Base-by-base conservation (phyloP, 495 filamentous ascomycete genomes). In the Staphylotrichum tortipilum region DNA sequence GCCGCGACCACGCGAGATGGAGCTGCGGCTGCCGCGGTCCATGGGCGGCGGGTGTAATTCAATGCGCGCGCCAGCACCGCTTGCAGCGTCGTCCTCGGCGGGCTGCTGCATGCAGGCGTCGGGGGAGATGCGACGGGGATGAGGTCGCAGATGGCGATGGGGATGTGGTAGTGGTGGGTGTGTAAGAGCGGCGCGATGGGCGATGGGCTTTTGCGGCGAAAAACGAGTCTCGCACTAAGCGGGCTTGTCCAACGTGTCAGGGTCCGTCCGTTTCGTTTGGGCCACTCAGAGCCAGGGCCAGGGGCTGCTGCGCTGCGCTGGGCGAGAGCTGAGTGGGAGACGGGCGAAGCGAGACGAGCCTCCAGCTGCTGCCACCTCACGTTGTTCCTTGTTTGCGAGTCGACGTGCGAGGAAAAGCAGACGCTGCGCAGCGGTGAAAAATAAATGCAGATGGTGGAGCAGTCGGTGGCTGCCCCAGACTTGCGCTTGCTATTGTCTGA, bases 181-280 rank as follows among this genome's bases (percentile, higher is more conserved):
- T 31, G 49, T 37, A 37, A 41, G 48, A 44, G 50, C 17, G 44
- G 41, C 43, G 21, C 15, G 21, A 30, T 10, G 22, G 41, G n/a
- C n/a, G n/a, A n/a, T n/a, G n/a, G n/a, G n/a, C n/a, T n/a, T n/a
- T 18, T 63, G 60, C 57, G 58, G 62, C 62, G 62, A 63, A 61
- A 63, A 64, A 63, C 59, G 53, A 51, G 52, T 52, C 28, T 50
- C 49, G 60, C 62, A 65, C 59, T 60, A 65, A 48, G 35, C 47
- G 35, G 42, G 38, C 10, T 14, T 31, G 10, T 47, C 52, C 52
- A 60, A 56, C 62, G 62, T 64, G 62, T 64, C 61, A 64, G 57
- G 62, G 62, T 58, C 50, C n/a, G n/a, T n/a, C n/a, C n/a, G n/a
- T n/a, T n/a, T n/a, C n/a, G n/a, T n/a, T n/a, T n/a, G n/a, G n/a